phyloP scores from a whole-genome alignment of 768 basidiomycete genomes.

The Chalciporus pseudorubinellus region DNA sequence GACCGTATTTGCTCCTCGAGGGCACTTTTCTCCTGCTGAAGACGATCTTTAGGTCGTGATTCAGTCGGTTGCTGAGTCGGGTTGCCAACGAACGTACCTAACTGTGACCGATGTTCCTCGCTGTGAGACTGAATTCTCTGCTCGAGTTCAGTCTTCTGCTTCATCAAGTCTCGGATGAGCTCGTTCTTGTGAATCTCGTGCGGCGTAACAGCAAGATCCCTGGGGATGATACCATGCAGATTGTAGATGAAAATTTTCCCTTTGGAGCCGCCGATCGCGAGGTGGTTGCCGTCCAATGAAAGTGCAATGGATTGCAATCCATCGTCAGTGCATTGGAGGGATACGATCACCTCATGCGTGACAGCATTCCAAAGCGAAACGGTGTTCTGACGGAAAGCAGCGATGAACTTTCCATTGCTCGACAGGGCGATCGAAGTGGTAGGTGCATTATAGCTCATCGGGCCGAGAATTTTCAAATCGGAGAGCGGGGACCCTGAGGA shows the following conservation, averaged over 20 bases:
- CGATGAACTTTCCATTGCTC: neutral
- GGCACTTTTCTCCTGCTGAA: too few relatives aligned
- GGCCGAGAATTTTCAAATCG: too few relatives aligned
- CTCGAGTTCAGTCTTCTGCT: too few relatives aligned
- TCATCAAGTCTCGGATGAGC: too few relatives aligned
- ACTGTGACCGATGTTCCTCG: too few relatives aligned
- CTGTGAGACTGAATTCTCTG: too few relatives aligned
- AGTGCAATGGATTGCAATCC: neutral
- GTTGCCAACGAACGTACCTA: too few relatives aligned
- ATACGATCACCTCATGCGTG: neutral
- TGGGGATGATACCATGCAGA: neutral
- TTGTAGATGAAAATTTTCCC: neutral
- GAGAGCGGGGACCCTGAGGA: neutral
- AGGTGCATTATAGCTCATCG: too few relatives aligned
- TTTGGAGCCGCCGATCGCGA: neutral
- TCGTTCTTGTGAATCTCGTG: too few relatives aligned
- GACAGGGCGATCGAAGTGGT: neutral
- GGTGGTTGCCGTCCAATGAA: neutral
- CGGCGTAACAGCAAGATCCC: neutral
- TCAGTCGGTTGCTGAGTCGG: too few relatives aligned
- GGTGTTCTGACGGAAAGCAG: neutral
- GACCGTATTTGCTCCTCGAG: too few relatives aligned
- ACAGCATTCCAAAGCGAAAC: neutral
- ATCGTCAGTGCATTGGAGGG: neutral
- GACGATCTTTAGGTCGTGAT: too few relatives aligned